Base-by-base conservation (phyloP, 116 monocot species). In the Papilionanthe hybrid region DNA sequence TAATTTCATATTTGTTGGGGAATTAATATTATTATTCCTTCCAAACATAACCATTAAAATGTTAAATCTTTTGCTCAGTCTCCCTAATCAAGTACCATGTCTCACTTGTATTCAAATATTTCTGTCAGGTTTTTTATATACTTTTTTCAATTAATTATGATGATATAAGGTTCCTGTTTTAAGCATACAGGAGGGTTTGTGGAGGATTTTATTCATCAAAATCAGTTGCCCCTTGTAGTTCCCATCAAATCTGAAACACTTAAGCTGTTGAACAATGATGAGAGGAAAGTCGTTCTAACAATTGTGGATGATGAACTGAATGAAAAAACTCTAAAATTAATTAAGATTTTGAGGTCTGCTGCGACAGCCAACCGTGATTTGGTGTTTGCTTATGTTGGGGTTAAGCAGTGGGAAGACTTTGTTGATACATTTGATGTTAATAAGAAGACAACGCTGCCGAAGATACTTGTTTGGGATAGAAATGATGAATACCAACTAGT, bases 371-470 rank as follows among this genome's bases (percentile, higher is more conserved):
- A 99, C 77, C 90, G 88, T 79, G 99, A 95, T 78, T 79, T 99
- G 30, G 88, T 99, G 29, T 99, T 99, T 93, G 91, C 82, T 29
- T 93, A 95, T 87, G 91, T 92, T 80, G 99, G 99, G 65, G 45
- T 92, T 72, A 90, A 95, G 74, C 99, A 99, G 80, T 99, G 93
- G 93, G 87, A 79, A 78, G 95, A 99, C 28, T 99, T 99, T 85
- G 90, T 79, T 49, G 90, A 90, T 80, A 90, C 90, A 72, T 99
- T 99, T 88, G 89, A 85, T 45, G 69, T 91, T 55, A 83, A 84
- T 42, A 87, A 91, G 68, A 83, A 68, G 5, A 83, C 88, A 49
- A 80, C 83, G 53, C 78, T 95, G 67, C 99, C 99, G 58, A 95
- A 83, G 83, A 81, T 95, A 76, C 75, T 95, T 72, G 83, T 95